A percentile compares a stretch with the other conserved stretches of the same genome.
phyloP scores from a whole-genome alignment of 2,329 filamentous ascomycete species.

The Aspergillus fumigatus region DNA sequence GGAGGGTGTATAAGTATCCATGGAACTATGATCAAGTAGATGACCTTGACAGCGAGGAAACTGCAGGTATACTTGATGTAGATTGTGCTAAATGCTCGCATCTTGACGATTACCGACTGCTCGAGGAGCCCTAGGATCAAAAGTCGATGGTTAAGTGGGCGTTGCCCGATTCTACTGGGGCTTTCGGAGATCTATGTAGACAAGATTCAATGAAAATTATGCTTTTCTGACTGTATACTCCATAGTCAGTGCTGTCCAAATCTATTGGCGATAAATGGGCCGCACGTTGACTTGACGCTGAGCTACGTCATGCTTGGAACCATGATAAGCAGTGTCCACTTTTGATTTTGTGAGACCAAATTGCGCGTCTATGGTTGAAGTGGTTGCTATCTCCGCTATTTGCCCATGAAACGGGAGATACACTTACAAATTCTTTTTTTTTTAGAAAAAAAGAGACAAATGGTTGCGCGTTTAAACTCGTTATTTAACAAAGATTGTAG shows the following conservation, averaged over 20 bases:
- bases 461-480: background rate
- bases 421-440: background rate
- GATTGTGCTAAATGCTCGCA: constrained; percentile 22
- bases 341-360: background rate
- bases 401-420: background rate
- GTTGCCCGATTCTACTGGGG: constrained; percentile 11
- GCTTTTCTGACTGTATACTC: background rate
- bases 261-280: background rate
- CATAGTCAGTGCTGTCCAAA: background rate
- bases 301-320: background rate
- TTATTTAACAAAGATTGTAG: background rate
- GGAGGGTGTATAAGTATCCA: background rate
- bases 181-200: background rate
- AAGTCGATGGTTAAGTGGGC: constrained; percentile 35
- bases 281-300: background rate
- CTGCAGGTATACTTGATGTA: constrained; percentile 17
- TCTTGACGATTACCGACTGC: constrained; percentile 25
- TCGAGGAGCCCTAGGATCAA: constrained; percentile 26
- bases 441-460: background rate
- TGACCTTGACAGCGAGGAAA: constrained; percentile 19
- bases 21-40: background rate
- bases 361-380: background rate
- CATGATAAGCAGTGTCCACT: background rate
- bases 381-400: background rate
- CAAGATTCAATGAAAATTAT: background rate